Percentiles rank a stretch among this genome's conserved stretches.
These are phyloP conservation scores for Aspergillaceae sp. DNA, from an alignment of 2,329 filamentous ascomycete species.

Conservation along the genomic window DNA sequence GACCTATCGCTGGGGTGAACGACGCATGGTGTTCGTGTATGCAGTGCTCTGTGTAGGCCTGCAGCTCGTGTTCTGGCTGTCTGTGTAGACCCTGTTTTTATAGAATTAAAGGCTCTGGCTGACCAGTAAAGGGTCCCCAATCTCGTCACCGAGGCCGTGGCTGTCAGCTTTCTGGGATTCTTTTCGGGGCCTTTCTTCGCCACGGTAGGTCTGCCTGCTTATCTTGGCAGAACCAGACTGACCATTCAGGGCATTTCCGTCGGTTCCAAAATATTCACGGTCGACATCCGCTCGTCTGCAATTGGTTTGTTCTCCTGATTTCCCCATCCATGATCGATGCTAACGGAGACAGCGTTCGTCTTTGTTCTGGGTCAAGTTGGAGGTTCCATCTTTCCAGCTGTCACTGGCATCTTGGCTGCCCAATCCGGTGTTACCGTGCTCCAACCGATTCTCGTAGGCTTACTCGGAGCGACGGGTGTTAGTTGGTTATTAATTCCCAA, in stretches of 20 bases:
- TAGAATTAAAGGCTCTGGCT: not conserved
- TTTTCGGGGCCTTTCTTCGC: conserved; percentile 53
- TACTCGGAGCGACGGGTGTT: conserved; percentile 40
- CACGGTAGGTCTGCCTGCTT: conserved; percentile 30
- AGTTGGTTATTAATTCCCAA: conserved; percentile 38
- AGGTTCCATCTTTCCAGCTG: conserved; percentile 47
- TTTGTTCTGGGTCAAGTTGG: conserved; percentile 52
- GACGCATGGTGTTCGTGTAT: conserved; percentile 50
- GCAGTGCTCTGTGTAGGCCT: conserved; percentile 44
- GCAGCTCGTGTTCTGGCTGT: conserved; percentile 54
- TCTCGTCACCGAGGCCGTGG: conserved; percentile 44
- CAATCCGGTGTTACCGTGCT: conserved; percentile 40
- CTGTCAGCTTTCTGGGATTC: conserved; percentile 49
- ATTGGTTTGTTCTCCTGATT: conserved; percentile 25
- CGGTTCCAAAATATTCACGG: conserved; percentile 44
- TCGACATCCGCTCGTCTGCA: conserved; percentile 40
- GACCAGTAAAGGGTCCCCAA: conserved; percentile 29
- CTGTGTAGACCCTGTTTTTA: not conserved
- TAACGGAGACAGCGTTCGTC: conserved; percentile 31
- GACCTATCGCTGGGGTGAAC: conserved; percentile 51
- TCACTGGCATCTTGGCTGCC: conserved; percentile 46
- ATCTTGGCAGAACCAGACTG: not conserved
- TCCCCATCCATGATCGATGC: not conserved
- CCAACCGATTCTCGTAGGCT: conserved; percentile 45
- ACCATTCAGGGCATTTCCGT: conserved; percentile 38